phyloP scores from a whole-genome alignment of 495 filamentous ascomycete genomes.

The Neohortaea acidophila region DNA sequence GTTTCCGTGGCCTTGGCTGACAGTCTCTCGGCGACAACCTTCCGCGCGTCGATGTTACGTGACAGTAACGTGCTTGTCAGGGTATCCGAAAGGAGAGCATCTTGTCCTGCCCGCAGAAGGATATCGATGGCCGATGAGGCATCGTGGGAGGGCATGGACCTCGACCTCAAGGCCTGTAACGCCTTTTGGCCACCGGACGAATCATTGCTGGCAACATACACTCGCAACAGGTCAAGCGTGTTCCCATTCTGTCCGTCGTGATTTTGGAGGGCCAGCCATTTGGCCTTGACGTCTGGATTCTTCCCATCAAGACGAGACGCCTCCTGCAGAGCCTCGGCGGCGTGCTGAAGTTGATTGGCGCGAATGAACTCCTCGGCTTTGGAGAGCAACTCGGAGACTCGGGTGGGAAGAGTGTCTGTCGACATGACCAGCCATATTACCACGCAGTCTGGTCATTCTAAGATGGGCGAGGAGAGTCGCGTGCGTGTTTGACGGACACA shows the following conservation, averaged over 20 bases:
- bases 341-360: slow-evolving; percentile 6
- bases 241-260: background rate
- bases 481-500: too few species aligned
- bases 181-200: slow-evolving; percentile 44
- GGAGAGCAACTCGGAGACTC: slow-evolving; percentile 2
- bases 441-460: too few species aligned
- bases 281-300: slow-evolving; percentile 5
- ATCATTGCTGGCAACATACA: slow-evolving; percentile 37
- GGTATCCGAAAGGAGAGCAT: slow-evolving; percentile 24
- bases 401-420: background rate
- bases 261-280: slow-evolving; percentile 10
- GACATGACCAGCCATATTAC: slow-evolving; percentile 1
- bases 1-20: slow-evolving; percentile 34
- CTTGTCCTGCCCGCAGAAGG: slow-evolving; percentile 36
- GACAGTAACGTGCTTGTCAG: slow-evolving; percentile 43
- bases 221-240: slow-evolving; percentile 7
- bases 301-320: slow-evolving; percentile 11
- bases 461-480: too few species aligned
- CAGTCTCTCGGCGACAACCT: slow-evolving; percentile 37
- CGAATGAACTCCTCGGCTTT: slow-evolving; percentile 6
- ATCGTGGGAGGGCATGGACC: slow-evolving; percentile 37
- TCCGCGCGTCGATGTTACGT: slow-evolving; percentile 39
- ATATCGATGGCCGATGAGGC: slow-evolving; percentile 40
- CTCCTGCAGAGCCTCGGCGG: slow-evolving; percentile 9
- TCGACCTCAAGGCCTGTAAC: slow-evolving; percentile 37